Percentiles rank a stretch among this genome's conserved stretches.
phyloP scores from a whole-genome alignment of 208 protist genomes.

The Leishmania tarentolae region DNA sequence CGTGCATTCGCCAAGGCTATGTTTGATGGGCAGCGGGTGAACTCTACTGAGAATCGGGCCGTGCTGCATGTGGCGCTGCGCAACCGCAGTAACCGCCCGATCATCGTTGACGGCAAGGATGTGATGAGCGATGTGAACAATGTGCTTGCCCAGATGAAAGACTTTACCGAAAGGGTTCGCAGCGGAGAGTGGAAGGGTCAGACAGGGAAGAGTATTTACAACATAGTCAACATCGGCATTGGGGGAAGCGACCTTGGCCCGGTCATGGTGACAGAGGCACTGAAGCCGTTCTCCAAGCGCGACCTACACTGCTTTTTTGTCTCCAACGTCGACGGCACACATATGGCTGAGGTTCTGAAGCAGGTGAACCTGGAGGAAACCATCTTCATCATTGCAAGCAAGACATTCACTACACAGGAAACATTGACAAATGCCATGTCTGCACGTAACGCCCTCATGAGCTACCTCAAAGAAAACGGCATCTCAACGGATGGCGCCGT shows the following conservation, averaged over 20 bases:
- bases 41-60: constrained; percentile 93
- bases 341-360: constrained; percentile 92
- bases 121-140: constrained; percentile 94
- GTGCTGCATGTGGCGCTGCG: constrained; percentile 97
- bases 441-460: constrained; percentile 89
- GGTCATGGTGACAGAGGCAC: constrained; percentile 94
- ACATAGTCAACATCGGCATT: constrained; percentile 98
- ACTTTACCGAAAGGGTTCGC: constrained; percentile 88
- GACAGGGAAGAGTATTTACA: constrained; percentile 93
- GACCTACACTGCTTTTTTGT: constrained; percentile 93
- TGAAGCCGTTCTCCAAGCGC: constrained; percentile 87
- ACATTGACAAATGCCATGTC: constrained; percentile 96
- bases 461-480: constrained; percentile 46
- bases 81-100: constrained; percentile 88
- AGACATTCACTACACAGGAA: constrained; percentile 98
- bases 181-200: constrained; percentile 94
- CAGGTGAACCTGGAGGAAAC: constrained; percentile 91
- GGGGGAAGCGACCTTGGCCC: constrained; percentile 97
- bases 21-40: constrained; percentile 96
- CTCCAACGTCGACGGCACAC: constrained; percentile 97
- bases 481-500: constrained; percentile 67
- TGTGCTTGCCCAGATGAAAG: constrained; percentile 93
- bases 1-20: constrained; percentile 78
- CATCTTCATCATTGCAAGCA: constrained; percentile 97
- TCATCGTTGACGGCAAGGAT: constrained; percentile 94